Evolutionary conservation across 1,284 basidiomycete genomes (phyloP), one percentile per base, ranked within the genome.

Genomic region (Boletus smithii): DNA sequence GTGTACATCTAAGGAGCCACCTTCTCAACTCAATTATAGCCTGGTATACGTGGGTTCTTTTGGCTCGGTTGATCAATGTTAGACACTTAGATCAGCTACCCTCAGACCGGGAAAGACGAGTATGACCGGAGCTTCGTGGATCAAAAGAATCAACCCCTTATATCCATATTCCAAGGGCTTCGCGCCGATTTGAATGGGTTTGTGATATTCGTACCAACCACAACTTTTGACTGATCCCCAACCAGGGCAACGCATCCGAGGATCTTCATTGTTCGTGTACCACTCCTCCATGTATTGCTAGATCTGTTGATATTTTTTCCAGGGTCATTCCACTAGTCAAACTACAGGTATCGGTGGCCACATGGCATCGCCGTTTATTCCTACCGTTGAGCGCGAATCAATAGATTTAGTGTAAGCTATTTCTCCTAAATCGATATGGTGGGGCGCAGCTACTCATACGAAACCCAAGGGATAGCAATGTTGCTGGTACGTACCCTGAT

Each of bases 311-410:
- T 33, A 31, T 56, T 20, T 30, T 37, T 33, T 22, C 33, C 34
- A 80, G 84, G 88, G 85, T 8, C 86, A 89, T 62, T 75, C 84
- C 13, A 93, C 91, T 9, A 84, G 78, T 18, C 95, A 98, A 69
- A 95, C 92, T 3, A 97, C 93, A 1, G 92, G 94, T 26, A 81
- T 95, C 22, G 90, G 89, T 8, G 93, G 93, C 0, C 91, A 95
- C 58, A 81, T 97, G 66, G 82, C 91, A 3, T 86, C 91, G 0
- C 75, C 90, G 8, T 97, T 97, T 64, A 95, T 99, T 50, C 92
- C 93, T 2, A 99, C 95, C 0, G 94, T 99, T 1, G 95, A 98
- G 68, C 81, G 95, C 51, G 95, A 98, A 69, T 90, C 89, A 0
- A 86, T 97, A 49, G 94, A 97, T 68, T 69, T 93, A 8, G 83